These are phyloP conservation scores for Ceratocystis diversiconidia DNA, from an alignment of 2,329 filamentous ascomycete genomes.

Conservation along the genomic window DNA sequence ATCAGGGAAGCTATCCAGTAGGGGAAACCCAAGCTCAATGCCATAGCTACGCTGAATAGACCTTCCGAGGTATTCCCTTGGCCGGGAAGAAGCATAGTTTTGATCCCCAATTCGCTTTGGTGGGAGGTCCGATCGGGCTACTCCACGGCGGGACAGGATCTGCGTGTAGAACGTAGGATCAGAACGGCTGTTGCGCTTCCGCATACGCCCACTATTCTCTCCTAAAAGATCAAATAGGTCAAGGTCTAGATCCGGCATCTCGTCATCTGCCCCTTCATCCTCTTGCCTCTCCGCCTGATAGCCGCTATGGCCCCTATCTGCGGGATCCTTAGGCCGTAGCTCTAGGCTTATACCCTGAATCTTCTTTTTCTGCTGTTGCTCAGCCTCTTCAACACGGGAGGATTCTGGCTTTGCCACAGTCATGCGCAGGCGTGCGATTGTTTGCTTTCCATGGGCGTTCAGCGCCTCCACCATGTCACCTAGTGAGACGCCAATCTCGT, in stretches of 20 bases:
- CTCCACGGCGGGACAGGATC: constrained; percentile 10
- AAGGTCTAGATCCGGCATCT: constrained; percentile 21
- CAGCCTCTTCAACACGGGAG: neutral
- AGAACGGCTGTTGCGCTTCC: constrained; percentile 1
- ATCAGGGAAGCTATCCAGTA: constrained; percentile 70
- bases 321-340: neutral
- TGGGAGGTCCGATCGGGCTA: neutral
- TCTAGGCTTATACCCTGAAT: neutral
- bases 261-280: constrained; percentile 21
- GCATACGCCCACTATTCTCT: neutral
- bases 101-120: neutral
- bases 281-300: constrained; percentile 3
- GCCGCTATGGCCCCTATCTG: neutral
- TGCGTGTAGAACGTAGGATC: constrained; percentile 5
- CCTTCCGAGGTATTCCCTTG: constrained; percentile 10
- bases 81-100: neutral
- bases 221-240: constrained; percentile 18
- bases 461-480: constrained; percentile 50
- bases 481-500: constrained; percentile 34
- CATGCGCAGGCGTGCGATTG: constrained; percentile 61
- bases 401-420: constrained; percentile 30
- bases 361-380: neutral
- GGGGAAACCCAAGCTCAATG: constrained; percentile 50
- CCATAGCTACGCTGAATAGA: constrained; percentile 28
- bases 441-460: constrained; percentile 65